phyloP scores from a whole-genome alignment of 2,329 filamentous ascomycete species.

The Neobulgaria alba region DNA sequence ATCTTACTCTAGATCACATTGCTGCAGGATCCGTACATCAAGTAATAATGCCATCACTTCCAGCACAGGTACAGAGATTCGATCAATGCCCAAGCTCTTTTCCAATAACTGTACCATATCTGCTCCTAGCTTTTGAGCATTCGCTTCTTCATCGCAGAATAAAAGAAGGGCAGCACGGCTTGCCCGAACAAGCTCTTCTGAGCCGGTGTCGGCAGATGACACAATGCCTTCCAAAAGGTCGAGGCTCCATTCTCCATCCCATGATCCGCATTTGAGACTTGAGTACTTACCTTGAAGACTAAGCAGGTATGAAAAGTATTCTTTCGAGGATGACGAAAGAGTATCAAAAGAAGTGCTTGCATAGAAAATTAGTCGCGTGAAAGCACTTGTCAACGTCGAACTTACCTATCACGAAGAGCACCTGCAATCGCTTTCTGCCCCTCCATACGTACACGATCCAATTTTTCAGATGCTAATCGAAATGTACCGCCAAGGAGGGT shows the following conservation, averaged over 20 bases:
- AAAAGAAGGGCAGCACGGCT: slow-evolving; percentile 56
- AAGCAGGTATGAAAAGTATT: slow-evolving; percentile 3
- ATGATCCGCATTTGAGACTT: slow-evolving; percentile 6
- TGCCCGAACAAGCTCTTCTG: slow-evolving; percentile 64
- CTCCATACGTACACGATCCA: slow-evolving; percentile 43
- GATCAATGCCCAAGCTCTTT: slow-evolving; percentile 47
- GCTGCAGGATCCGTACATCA: slow-evolving; percentile 46
- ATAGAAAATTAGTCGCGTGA: no score
- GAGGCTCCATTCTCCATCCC: slow-evolving; percentile 35
- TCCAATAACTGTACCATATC: not conserved
- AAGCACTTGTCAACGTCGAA: no score
- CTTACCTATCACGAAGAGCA: not conserved
- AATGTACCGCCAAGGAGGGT: slow-evolving; percentile 32
- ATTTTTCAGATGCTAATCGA: slow-evolving; percentile 74
- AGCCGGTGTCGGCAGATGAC: slow-evolving; percentile 68
- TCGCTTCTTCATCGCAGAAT: slow-evolving; percentile 33
- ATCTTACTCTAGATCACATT: slow-evolving; percentile 25
- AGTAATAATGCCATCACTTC: slow-evolving; percentile 73
- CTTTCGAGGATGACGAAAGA: slow-evolving; percentile 3
- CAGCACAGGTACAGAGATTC: slow-evolving; percentile 65
- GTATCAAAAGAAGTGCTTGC: not conserved
- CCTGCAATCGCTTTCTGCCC: slow-evolving; percentile 3
- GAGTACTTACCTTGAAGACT: not conserved
- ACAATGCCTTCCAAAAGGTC: slow-evolving; percentile 58
- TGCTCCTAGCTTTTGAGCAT: slow-evolving; percentile 12